Percentiles rank a stretch among this genome's conserved stretches.
These are phyloP conservation scores for Daldinia childiae DNA, from an alignment of 495 filamentous ascomycete species.

Conservation along the genomic window DNA sequence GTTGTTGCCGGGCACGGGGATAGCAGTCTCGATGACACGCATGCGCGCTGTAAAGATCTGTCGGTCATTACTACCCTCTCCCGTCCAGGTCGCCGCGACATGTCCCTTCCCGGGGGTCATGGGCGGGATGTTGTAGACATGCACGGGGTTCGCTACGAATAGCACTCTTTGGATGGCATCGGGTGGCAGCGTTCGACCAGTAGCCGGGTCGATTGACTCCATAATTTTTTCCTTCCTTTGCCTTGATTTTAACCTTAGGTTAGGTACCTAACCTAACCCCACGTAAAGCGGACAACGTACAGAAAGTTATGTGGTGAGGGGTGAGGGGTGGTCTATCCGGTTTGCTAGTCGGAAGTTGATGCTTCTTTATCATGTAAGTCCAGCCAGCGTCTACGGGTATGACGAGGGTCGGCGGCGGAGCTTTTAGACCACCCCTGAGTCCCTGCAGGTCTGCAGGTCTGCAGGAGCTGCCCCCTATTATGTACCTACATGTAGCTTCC, in stretches of 20 bases:
- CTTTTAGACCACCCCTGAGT: constrained; percentile 27
- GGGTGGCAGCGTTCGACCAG: constrained; percentile 63
- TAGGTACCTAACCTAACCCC: too few relatives aligned
- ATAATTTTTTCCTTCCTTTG: constrained; percentile 34
- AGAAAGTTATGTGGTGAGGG: neutral
- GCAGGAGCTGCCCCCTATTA: constrained; percentile 11
- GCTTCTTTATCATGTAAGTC: neutral
- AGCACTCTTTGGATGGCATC: constrained; percentile 83
- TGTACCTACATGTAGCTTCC: neutral
- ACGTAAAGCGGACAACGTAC: neutral
- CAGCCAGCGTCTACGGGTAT: neutral
- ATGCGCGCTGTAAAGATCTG: constrained; percentile 85
- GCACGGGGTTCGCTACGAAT: constrained; percentile 72
- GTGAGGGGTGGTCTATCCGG: neutral
- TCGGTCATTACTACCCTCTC: constrained; percentile 64
- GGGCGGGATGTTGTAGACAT: constrained; percentile 84
- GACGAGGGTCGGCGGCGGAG: constrained; percentile 25
- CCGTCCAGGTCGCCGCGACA: constrained; percentile 79
- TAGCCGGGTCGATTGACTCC: constrained; percentile 66
- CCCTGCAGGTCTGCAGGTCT: constrained; percentile 14
- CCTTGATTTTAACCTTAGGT: neutral
- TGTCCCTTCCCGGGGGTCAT: constrained; percentile 75
- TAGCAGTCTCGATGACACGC: constrained; percentile 78
- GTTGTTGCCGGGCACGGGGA: constrained; percentile 48
- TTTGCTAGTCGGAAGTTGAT: neutral